Conservation (phyloP, 345 rosid species). For the Aethionema arabicum region DNA sequence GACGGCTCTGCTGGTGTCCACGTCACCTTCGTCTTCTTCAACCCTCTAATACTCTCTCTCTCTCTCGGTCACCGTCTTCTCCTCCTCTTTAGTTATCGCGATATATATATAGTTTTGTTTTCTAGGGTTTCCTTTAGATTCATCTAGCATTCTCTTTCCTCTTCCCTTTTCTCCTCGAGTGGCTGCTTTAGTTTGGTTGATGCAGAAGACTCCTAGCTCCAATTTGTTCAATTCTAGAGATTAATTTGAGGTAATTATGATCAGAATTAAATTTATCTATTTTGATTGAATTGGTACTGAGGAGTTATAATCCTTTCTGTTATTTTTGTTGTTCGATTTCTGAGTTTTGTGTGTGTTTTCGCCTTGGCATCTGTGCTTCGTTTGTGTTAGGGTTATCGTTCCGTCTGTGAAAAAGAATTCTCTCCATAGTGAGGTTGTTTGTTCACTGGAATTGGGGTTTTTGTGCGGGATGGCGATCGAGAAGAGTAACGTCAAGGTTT, state of each 20-base stretch:
- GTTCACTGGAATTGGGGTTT: conserved; percentile 22
- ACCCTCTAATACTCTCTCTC: conserved; percentile 36
- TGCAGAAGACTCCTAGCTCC: conserved; percentile 30
- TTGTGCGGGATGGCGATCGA: conserved; percentile 77
- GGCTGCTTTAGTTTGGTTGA: not conserved
- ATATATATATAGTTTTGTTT: conserved; percentile 28
- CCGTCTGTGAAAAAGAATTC: conserved; percentile 9
- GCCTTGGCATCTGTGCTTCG: conserved; percentile 19
- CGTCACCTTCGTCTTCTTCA: conserved; percentile 90
- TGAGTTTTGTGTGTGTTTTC: conserved; percentile 16
- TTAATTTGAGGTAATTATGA: conserved; percentile 35
- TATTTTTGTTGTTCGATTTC: conserved; percentile 14
- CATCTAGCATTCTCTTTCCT: conserved; percentile 7
- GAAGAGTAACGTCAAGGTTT: conserved; percentile 78
- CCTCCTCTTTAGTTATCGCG: conserved; percentile 33
- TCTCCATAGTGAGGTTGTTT: conserved; percentile 20
- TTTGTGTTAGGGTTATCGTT: conserved; percentile 43
- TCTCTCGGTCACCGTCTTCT: conserved; percentile 40
- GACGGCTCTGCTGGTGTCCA: conserved; percentile 59
- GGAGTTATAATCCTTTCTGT: conserved; percentile 1
- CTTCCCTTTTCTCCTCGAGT: not conserved
- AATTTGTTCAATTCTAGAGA: conserved; percentile 24
- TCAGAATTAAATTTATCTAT: conserved; percentile 5
- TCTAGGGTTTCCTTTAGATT: conserved; percentile 64
- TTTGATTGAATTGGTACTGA: conserved; percentile 25